Base-by-base conservation (phyloP, 1,284 basidiomycete species). In the Cryptococcus floricola region DNA sequence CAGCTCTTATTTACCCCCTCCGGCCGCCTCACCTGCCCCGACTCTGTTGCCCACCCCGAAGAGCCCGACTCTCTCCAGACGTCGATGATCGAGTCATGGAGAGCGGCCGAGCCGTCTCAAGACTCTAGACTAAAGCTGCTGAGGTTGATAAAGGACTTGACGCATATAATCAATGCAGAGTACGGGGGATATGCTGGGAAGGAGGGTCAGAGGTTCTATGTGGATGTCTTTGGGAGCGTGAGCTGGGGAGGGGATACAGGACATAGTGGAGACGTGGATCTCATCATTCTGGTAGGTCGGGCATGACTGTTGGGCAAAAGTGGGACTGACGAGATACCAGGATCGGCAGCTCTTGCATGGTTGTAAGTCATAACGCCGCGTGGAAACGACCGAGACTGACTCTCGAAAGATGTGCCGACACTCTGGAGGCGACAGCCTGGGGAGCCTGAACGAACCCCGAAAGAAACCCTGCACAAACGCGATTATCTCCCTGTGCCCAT, bases 181-280 rank as follows among this genome's bases (percentile, higher is more conserved):
- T 62, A 59, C 44, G 60, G 56, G 5, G 43, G 42, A 52, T 44
- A 51, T 43, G 39, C 5, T 14, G 48, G 39, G 14, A 44, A 25
- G 16, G 45, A 25, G 25, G 14, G 14, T 3, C 19, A 28, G 56
- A 50, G 73, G 39, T 72, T 68, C 54, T 58, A 64, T n/a, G 70
- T 77, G 9, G 76, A 77, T 50, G 69, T 71, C 10, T 76, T 76
- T 62, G 76, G 76, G n/a, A 76, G 75, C 58, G 68, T 74, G 14
- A 72, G 70, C 28, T 77, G 76, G 76, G 74, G 73, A 13, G 76
- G 76, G 2, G 64, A 69, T 45, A 74, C 70, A 0, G 71, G 72
- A 5, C 48, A 55, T 27, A 62, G 64, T 10, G 69, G 68, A 4
- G 76, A 77, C 59, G 46, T 77, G 19, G 76, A 77, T 59, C 48